Evolutionary conservation across 2,329 filamentous ascomycete species (phyloP).

Genomic region (Colletotrichum salicis): DNA sequence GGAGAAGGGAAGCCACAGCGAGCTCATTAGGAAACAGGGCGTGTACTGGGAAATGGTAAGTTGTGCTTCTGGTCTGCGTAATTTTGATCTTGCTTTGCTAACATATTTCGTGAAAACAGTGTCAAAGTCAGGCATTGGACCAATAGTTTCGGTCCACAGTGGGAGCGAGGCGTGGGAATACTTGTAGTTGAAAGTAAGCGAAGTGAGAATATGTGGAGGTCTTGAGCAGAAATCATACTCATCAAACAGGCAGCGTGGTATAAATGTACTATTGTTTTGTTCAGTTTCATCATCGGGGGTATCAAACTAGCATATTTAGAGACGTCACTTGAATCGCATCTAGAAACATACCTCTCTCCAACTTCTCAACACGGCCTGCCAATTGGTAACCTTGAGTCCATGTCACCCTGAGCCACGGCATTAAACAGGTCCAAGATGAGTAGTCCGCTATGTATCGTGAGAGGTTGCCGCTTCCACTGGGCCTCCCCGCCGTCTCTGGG

Average conservation of each 20-base stretch:
- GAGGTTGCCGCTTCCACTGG: constrained; percentile 48
- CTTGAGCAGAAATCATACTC: neutral
- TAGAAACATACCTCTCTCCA: neutral
- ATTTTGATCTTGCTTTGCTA: neutral
- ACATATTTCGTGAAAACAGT: constrained; percentile 13
- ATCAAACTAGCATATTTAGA: constrained; percentile 8
- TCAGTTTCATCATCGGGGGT: neutral
- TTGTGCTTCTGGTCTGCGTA: neutral
- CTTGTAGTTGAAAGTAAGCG: neutral
- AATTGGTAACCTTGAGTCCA: too few species aligned
- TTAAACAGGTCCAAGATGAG: constrained; percentile 34
- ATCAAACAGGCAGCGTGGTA: neutral
- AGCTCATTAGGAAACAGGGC: constrained; percentile 28
- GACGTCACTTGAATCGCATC: neutral
- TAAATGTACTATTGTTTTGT: neutral
- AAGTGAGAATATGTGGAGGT: neutral
- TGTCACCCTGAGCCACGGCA: neutral
- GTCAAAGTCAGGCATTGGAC: constrained; percentile 36
- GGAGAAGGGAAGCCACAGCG: constrained; percentile 52
- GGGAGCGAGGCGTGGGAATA: neutral
- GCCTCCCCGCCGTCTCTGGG: constrained; percentile 41
- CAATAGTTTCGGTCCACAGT: neutral
- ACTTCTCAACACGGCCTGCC: neutral
- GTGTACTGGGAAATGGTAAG: constrained; percentile 37
- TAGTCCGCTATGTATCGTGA: constrained; percentile 41